A percentile compares a stretch with the other conserved stretches of the same genome.
Evolutionary conservation across 257 asterid species (phyloP).

Genomic region (Primulina eburnea): DNA sequence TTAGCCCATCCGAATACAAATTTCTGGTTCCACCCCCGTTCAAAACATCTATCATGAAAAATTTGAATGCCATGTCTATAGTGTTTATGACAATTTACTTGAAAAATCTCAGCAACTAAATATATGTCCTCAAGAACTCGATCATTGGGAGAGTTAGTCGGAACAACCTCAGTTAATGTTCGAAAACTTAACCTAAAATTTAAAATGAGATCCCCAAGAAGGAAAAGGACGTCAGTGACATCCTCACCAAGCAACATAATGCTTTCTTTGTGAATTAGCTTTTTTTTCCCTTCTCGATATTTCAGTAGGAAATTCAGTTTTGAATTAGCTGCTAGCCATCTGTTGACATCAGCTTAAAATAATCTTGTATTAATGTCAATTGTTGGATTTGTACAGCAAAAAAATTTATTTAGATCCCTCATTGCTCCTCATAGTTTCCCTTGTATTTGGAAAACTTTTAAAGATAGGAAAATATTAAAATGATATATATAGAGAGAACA

Average conservation of each 20-base stretch:
- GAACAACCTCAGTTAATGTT: background rate
- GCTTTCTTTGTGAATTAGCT: background rate
- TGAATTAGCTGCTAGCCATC: too few relatives aligned
- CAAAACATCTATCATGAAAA: too few relatives aligned
- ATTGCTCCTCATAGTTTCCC: too few relatives aligned
- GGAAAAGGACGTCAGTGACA: too few relatives aligned
- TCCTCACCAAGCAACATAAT: background rate
- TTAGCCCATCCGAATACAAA: too few relatives aligned
- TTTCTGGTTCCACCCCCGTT: too few relatives aligned
- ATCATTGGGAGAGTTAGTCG: background rate
- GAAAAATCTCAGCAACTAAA: too few relatives aligned
- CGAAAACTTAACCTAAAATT: background rate
- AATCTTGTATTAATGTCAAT: background rate
- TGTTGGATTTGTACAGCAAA: background rate
- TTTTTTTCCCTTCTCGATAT: background rate
- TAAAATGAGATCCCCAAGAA: background rate
- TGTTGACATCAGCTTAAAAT: too few relatives aligned
- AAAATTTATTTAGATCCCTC: too few relatives aligned
- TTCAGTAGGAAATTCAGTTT: too few relatives aligned
- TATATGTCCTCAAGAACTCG: background rate
- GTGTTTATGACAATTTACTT: too few relatives aligned
- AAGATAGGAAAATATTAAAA: background rate
- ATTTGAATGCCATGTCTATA: too few relatives aligned
- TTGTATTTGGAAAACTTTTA: background rate
- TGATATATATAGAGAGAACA: background rate